Percentiles rank a stretch among this genome's conserved stretches.
Conservation (phyloP, 768 basidiomycete genomes). For the Trametes punicea region DNA sequence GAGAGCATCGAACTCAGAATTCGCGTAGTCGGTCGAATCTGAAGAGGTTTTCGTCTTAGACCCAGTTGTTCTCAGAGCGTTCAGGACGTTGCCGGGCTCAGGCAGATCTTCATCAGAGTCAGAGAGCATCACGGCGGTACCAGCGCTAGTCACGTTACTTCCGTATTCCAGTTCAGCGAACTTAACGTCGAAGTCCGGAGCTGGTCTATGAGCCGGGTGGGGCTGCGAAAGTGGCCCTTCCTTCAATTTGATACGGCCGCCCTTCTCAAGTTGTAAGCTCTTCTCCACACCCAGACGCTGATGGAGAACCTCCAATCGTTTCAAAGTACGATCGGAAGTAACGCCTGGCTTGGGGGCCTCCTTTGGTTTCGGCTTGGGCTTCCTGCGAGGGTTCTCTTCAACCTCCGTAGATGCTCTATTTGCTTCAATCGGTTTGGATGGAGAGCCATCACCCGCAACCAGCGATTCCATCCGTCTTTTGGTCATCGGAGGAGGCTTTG, state of each 20-base stretch:
- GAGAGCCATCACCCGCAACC: neutral
- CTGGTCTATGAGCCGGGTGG: constrained; percentile 4
- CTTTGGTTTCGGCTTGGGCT: constrained; percentile 25
- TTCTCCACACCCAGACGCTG: constrained; percentile 40
- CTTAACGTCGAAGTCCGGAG: constrained; percentile 49
- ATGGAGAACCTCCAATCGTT: constrained; percentile 43
- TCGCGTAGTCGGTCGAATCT: constrained; percentile 37
- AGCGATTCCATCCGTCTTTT: constrained; percentile 31
- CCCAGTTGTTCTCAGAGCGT: constrained; percentile 27
- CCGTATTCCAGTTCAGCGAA: constrained; percentile 37
- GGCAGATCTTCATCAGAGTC: constrained; percentile 37
- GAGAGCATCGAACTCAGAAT: constrained; percentile 43
- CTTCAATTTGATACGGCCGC: constrained; percentile 46
- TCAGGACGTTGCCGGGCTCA: constrained; percentile 30
- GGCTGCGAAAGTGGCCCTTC: neutral
- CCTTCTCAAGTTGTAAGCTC: constrained; percentile 31
- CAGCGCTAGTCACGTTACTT: neutral
- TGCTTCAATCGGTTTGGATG: neutral
- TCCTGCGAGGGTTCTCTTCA: neutral
- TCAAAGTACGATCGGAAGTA: constrained; percentile 31
- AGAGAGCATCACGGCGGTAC: neutral
- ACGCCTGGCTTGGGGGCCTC: constrained; percentile 13
- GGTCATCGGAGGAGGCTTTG: constrained; percentile 43
- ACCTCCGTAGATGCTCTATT: neutral
- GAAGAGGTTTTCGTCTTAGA: constrained; percentile 19